Percentiles rank a stretch among this genome's conserved stretches.
Evolutionary conservation across 2,329 filamentous ascomycete species (phyloP).

Genomic region (Colletotrichum neosansevieriae): DNA sequence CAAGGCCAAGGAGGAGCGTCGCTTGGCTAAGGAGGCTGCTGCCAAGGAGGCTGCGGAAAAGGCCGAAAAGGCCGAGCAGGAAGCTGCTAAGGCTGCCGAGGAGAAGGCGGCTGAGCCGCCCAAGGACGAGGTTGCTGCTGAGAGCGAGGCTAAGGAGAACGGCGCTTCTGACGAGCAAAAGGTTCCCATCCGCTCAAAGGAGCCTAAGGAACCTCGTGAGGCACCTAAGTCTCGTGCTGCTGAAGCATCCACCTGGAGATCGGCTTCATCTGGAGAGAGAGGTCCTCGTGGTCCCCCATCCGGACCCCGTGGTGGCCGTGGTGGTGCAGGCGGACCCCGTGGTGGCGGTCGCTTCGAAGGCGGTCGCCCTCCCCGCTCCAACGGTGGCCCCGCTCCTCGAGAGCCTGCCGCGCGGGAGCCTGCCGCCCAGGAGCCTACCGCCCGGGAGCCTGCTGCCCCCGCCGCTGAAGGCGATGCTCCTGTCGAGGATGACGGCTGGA

Average conservation of each 20-base stretch:
- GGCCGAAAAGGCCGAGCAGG: constrained; percentile 48
- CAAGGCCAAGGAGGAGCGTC: constrained; percentile 82
- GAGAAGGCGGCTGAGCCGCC: constrained; percentile 46
- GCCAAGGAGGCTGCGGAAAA: constrained; percentile 68
- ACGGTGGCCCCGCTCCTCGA: constrained; percentile 54
- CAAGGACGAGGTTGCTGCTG: constrained; percentile 44
- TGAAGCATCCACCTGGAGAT: constrained; percentile 73
- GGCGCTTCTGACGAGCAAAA: constrained; percentile 62
- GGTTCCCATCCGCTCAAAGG: constrained; percentile 53
- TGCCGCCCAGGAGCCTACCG: constrained; percentile 42
- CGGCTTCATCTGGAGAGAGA: constrained; percentile 59
- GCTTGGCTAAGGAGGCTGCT: constrained; percentile 74
- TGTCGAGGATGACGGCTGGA: constrained; percentile 73
- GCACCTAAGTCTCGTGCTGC: constrained; percentile 66
- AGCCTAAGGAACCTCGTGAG: constrained; percentile 57
- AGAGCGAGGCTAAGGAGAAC: constrained; percentile 48
- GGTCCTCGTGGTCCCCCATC: constrained; percentile 57
- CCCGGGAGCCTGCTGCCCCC: constrained; percentile 53
- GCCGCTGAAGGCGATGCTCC: constrained; percentile 48
- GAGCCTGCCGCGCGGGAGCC: constrained; percentile 48
- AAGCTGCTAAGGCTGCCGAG: constrained; percentile 48
- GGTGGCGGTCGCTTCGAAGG: constrained; percentile 58
- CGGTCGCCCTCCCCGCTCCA: constrained; percentile 61
- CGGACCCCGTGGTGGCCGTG: constrained; percentile 53
- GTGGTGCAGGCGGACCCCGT: constrained; percentile 56